These are phyloP conservation scores for Aristolochia californica DNA, from an alignment of 164 flowering plant genomes.

Conservation along the genomic window DNA sequence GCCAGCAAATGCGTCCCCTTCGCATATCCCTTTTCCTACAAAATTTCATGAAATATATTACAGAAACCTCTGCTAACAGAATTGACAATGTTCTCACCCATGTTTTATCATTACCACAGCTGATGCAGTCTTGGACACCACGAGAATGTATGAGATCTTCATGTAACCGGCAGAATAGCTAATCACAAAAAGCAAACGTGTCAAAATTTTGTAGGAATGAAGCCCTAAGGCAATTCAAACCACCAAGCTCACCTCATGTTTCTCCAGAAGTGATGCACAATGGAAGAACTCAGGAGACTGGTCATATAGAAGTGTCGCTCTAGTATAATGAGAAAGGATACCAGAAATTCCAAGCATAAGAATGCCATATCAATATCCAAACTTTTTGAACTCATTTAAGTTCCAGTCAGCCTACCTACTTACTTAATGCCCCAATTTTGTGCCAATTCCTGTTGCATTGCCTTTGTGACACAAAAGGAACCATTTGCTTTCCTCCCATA, in stretches of 20 bases:
- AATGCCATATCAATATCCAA: background rate
- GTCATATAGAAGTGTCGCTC: constrained; percentile 92
- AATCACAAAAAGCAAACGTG: background rate
- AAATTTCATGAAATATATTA: background rate
- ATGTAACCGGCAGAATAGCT: constrained; percentile 73
- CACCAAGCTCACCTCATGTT: constrained; percentile 51
- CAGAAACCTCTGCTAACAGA: background rate
- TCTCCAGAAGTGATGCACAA: constrained; percentile 65
- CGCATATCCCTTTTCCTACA: background rate
- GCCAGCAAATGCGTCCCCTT: constrained; percentile 2
- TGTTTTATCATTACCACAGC: constrained; percentile 39
- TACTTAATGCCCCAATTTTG: constrained; percentile 94
- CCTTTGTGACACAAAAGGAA: constrained; percentile 81
- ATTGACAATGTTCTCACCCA: background rate
- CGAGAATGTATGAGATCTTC: constrained; percentile 24
- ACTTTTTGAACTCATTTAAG: background rate
- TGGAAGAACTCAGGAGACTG: constrained; percentile 95
- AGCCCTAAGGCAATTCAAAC: background rate
- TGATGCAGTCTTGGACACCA: constrained; percentile 54
- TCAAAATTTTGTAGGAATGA: no score
- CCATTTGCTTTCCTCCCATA: constrained; percentile 83
- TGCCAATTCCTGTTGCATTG: constrained; percentile 95
- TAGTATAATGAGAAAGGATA: constrained; percentile 11
- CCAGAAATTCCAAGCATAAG: background rate
- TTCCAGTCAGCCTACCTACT: constrained; percentile 82